phyloP scores from a whole-genome alignment of 2,329 filamentous ascomycete species.

The Fusarium metavorans region DNA sequence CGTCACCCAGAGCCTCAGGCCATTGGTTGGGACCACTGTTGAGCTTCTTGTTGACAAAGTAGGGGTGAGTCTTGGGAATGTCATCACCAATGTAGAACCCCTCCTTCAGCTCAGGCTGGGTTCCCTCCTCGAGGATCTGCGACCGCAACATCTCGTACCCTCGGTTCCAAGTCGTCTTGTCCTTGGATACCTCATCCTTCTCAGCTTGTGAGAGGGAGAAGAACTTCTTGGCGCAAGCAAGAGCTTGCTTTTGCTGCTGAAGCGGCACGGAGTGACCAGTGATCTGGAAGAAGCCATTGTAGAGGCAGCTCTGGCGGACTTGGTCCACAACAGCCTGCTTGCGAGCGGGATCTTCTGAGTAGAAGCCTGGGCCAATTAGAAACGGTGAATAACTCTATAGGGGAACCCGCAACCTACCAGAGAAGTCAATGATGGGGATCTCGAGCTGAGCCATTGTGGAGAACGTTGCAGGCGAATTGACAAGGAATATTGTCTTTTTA shows the following conservation, averaged over 20 bases:
- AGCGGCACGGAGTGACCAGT: slow-evolving; percentile 59
- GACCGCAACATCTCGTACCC: slow-evolving; percentile 63
- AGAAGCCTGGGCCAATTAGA: slow-evolving; percentile 27
- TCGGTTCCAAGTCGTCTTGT: slow-evolving; percentile 56
- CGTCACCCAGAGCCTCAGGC: slow-evolving; percentile 51
- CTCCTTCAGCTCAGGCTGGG: slow-evolving; percentile 61
- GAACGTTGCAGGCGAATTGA: background rate
- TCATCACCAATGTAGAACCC: slow-evolving; percentile 53
- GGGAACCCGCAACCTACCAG: slow-evolving; percentile 27
- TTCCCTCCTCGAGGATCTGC: slow-evolving; percentile 58
- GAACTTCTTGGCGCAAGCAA: slow-evolving; percentile 57
- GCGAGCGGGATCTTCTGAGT: slow-evolving; percentile 32
- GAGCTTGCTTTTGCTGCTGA: slow-evolving; percentile 53
- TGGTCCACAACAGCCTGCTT: slow-evolving; percentile 45
- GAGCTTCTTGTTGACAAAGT: slow-evolving; percentile 56
- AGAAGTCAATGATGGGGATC: slow-evolving; percentile 48
- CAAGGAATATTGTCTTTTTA: background rate
- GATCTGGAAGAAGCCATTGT: slow-evolving; percentile 67
- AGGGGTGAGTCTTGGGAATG: slow-evolving; percentile 55
- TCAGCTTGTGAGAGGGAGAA: slow-evolving; percentile 61
- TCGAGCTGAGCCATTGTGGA: slow-evolving; percentile 26
- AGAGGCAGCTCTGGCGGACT: slow-evolving; percentile 56
- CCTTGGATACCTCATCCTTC: slow-evolving; percentile 57
- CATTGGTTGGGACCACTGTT: slow-evolving; percentile 58
- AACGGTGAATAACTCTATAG: background rate